These are phyloP conservation scores for Aspergillus haitiensis DNA, from an alignment of 495 filamentous ascomycete genomes.

Conservation along the genomic window DNA sequence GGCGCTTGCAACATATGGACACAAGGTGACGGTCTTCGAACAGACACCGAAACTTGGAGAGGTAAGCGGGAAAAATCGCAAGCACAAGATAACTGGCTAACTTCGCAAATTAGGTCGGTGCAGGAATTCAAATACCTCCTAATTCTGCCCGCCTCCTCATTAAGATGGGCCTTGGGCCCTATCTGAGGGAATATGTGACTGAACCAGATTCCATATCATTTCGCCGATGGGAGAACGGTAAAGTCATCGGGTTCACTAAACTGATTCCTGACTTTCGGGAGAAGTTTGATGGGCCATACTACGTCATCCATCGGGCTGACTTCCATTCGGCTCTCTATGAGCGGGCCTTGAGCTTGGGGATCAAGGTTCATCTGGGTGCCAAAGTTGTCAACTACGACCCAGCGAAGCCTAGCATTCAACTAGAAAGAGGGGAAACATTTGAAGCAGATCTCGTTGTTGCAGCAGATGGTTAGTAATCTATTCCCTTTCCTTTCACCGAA, in stretches of 20 bases:
- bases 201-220: conserved; percentile 41
- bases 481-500: not conserved
- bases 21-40: conserved; percentile 49
- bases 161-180: conserved; percentile 38
- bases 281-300: conserved; percentile 40
- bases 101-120: conserved; percentile 44
- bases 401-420: conserved; percentile 19
- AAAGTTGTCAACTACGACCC: conserved; percentile 30
- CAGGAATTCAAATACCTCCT: conserved; percentile 60
- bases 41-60: conserved; percentile 42
- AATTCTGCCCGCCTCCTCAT: conserved; percentile 52
- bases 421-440: conserved; percentile 18
- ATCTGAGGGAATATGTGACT: conserved; percentile 32
- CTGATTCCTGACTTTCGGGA: conserved; percentile 39
- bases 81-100: not conserved
- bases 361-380: conserved; percentile 27
- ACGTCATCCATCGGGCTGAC: conserved; percentile 47
- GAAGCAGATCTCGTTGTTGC: conserved; percentile 44
- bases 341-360: conserved; percentile 36
- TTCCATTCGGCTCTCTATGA: conserved; percentile 38
- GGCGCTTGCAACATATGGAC: conserved; percentile 30
- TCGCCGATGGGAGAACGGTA: conserved; percentile 45
- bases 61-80: conserved; percentile 19
- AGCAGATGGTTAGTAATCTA: conserved; percentile 38
- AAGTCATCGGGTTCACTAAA: conserved; percentile 38